Conservation (phyloP, 768 basidiomycete species). For the Fistulinella prunicolor region DNA sequence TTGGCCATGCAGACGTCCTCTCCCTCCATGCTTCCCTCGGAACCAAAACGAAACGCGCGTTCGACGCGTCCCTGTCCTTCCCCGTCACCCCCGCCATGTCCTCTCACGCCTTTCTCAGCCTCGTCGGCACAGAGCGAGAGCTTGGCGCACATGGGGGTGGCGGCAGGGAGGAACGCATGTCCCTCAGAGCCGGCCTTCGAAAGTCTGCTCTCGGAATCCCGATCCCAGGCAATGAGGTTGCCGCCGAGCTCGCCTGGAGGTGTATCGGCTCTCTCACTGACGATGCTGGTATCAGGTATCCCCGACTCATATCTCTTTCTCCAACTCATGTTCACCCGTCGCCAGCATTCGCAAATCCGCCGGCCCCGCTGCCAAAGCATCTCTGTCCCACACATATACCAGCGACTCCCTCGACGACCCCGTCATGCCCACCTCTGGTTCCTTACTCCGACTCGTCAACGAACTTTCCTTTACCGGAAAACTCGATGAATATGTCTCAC, state of each 20-base stretch:
- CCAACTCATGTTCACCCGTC: conserved; percentile 2
- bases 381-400: conserved; percentile 73
- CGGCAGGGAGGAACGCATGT: conserved; percentile 39
- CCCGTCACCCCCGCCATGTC: conserved; percentile 62
- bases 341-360: conserved; percentile 80
- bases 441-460: conserved; percentile 18
- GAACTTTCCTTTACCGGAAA: conserved; percentile 23
- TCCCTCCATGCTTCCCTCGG: conserved; percentile 82
- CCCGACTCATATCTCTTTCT: not conserved
- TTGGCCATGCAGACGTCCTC: conserved; percentile 88
- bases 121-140: conserved; percentile 78
- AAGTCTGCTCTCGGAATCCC: conserved; percentile 16
- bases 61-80: conserved; percentile 62
- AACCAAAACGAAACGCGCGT: conserved; percentile 83
- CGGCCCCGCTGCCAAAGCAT: conserved; percentile 77
- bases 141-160: conserved; percentile 37
- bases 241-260: conserved; percentile 80
- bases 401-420: conserved; percentile 45
- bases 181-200: conserved; percentile 65
- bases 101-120: conserved; percentile 66
- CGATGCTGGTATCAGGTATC: conserved; percentile 77
- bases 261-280: conserved; percentile 70
- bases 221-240: conserved; percentile 59
- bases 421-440: conserved; percentile 27
- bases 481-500: conserved; percentile 16